Evolutionary conservation across 2,329 filamentous ascomycete genomes (phyloP), one percentile per base, ranked within the genome.

Genomic region (Dichotomopilus funicola): DNA sequence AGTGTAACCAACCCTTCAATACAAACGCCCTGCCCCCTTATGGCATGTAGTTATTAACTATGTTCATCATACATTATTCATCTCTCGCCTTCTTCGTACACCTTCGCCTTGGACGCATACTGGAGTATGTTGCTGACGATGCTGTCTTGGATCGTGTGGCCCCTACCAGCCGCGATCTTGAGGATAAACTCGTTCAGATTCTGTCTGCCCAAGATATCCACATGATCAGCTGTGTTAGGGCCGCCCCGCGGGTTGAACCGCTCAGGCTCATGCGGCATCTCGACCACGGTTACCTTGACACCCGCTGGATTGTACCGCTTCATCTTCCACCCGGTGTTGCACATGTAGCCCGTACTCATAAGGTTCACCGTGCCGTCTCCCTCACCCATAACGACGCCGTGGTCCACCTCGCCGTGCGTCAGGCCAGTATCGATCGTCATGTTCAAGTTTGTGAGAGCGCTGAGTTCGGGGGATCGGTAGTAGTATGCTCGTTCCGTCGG

Each of bases 251-350:
- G 90, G 64, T 86, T 92, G 70, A 96, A 99, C 13, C 89, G 76
- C 64, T 96, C 92, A 1, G 94, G 94, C 66, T 97, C 91, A 67
- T 99, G 94, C 1, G 86, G 88, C 94, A 99, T 99, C 74, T 99
- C 94, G 59, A 87, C 91, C 0, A 91, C 88, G 42, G 85, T 95
- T 60, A 99, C 76, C 65, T 90, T 83, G 36, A 86, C 80, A 1
- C 86, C 85, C 0, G 90, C 87, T 0, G 94, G 94, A 66, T 99
- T 99, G 70, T 95, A 99, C 38, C 94, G 81, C 71, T 90, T 91
- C 71, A 96, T 88, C 56, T 86, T 85, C 94, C 94, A 99, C 3
- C 94, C 94, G 65, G 87, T 90, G 63, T 90, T 87, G 70, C 94
- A 99, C 94, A 99, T 97, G 70, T 97, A 99, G 2, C 92, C 94